A percentile compares a stretch with the other conserved stretches of the same genome.
phyloP scores from a whole-genome alignment of 2,329 filamentous ascomycete species.

The Gaeumannomyces sp. region DNA sequence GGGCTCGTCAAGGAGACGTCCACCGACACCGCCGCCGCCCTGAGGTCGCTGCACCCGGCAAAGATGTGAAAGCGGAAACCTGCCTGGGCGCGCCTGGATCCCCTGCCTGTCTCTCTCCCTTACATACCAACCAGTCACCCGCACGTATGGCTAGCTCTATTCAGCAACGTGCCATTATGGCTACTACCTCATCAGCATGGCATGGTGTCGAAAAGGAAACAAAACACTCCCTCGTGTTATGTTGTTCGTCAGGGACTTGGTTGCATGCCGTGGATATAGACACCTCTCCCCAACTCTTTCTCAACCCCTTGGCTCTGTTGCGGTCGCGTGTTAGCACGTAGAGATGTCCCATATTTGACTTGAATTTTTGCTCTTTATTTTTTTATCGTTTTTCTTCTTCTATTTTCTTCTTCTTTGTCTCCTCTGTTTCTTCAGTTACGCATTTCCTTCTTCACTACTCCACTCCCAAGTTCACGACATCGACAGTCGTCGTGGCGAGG shows the following conservation, averaged over 20 bases:
- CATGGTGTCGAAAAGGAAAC: too few species aligned
- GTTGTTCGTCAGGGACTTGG: too few species aligned
- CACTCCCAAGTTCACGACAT: background rate
- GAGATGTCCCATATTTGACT: background rate
- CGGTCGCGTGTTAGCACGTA: background rate
- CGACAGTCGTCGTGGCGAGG: background rate
- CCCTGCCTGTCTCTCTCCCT: too few species aligned
- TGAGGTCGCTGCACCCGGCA: conserved; percentile 59
- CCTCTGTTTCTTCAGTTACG: conserved; percentile 8
- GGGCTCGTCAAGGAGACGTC: conserved; percentile 72
- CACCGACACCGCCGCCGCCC: conserved; percentile 60
- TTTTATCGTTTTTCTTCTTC: conserved; percentile 16
- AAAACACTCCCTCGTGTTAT: too few species aligned
- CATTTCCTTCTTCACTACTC: conserved; percentile 30
- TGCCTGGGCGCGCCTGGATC: too few species aligned
- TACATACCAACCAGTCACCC: too few species aligned
- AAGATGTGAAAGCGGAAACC: conserved; percentile 37
- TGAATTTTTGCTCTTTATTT: conserved; percentile 16
- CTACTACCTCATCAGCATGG: too few species aligned
- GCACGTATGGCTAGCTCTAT: too few species aligned
- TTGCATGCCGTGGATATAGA: too few species aligned
- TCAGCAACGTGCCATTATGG: too few species aligned
- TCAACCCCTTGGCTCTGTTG: too few species aligned
- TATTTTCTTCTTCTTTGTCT: conserved; percentile 9
- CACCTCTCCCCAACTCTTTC: too few species aligned